These are phyloP conservation scores for Diphasiastrum complanatum DNA, from an alignment of 83 land plant species.

Conservation along the genomic window DNA sequence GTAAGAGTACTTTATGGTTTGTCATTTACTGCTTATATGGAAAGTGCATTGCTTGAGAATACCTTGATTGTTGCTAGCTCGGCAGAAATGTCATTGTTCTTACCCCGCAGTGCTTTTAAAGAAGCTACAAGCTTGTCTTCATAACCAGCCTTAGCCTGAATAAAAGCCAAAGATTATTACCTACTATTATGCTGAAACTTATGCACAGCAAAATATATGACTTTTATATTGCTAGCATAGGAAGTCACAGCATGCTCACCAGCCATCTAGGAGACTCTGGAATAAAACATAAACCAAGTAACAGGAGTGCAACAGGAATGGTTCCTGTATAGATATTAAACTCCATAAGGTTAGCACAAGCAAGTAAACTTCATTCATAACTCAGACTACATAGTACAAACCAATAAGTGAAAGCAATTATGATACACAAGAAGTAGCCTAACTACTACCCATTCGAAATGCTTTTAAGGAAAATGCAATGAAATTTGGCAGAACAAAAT, in stretches of 20 bases:
- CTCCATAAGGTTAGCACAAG: too few species aligned
- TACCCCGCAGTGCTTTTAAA: constrained; percentile 27
- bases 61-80: constrained; percentile 25
- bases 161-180: too few species aligned
- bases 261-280: constrained; percentile 38
- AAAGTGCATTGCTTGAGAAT: too few species aligned
- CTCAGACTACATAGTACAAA: too few species aligned
- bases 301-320: constrained; percentile 16
- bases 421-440: too few species aligned
- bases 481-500: too few species aligned
- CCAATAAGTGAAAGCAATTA: too few species aligned
- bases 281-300: constrained; percentile 27
- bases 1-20: too few species aligned
- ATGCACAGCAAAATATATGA: neutral
- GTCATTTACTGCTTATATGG: too few species aligned
- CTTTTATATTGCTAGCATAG: neutral
- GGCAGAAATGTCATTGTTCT: constrained; percentile 18
- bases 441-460: too few species aligned
- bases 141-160: constrained; percentile 23
- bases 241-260: constrained; percentile 21
- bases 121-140: constrained; percentile 17
- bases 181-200: neutral
- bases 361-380: too few species aligned
- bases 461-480: too few species aligned
- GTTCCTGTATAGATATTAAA: constrained; percentile 15